Percentiles rank a stretch among this genome's conserved stretches.
phyloP scores from a whole-genome alignment of 257 asterid species.

The Fraxinus anomala region DNA sequence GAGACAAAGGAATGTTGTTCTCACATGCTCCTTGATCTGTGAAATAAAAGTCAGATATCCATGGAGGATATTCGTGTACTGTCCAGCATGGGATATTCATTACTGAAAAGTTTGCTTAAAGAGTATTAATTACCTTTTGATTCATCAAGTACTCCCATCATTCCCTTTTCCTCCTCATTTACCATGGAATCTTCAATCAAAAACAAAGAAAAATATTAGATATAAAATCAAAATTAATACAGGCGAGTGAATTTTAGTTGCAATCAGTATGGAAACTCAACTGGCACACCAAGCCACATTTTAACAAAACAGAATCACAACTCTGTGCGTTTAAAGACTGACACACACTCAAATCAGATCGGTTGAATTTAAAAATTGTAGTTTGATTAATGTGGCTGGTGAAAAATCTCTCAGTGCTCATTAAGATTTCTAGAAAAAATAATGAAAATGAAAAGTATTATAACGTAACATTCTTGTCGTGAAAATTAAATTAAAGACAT shows the following conservation, averaged over 20 bases:
- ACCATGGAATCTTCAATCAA: constrained; percentile 50
- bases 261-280: not conserved
- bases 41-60: not conserved
- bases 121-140: constrained; percentile 60
- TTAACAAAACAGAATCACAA: constrained; percentile 15
- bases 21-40: constrained; percentile 75
- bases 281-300: not conserved
- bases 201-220: constrained; percentile 16
- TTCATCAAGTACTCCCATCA: constrained; percentile 64
- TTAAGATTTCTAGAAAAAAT: not conserved
- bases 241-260: not conserved
- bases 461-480: not conserved
- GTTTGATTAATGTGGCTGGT: not conserved
- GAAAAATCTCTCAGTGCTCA: not conserved
- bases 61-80: not conserved
- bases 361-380: constrained; percentile 3
- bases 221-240: constrained; percentile 16
- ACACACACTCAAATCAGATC: not conserved
- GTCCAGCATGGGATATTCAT: not conserved
- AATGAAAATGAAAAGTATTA: not conserved
- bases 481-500: constrained; percentile 1
- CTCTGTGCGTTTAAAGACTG: not conserved
- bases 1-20: constrained; percentile 83
- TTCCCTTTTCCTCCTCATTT: constrained; percentile 68
- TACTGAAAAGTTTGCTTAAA: constrained; percentile 2